Evolutionary conservation across 345 rosid genomes (phyloP).

Genomic region (Lepidium africanum): DNA sequence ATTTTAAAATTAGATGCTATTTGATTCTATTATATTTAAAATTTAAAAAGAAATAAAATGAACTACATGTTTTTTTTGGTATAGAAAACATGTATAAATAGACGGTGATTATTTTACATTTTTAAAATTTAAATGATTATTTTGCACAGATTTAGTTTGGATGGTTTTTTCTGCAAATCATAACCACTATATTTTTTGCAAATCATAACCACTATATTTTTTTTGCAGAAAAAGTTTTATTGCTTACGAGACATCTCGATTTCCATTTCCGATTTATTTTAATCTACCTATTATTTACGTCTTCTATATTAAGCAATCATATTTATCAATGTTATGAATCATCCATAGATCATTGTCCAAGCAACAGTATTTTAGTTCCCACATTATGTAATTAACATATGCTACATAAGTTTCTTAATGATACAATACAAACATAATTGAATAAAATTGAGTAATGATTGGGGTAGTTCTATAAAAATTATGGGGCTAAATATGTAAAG

Average conservation of each 20-base stretch:
- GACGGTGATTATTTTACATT: too few relatives aligned
- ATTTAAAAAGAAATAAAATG: too few relatives aligned
- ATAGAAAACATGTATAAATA: too few relatives aligned
- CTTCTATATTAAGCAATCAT: neutral
- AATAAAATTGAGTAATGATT: neutral
- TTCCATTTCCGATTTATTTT: neutral
- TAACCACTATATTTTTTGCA: too few relatives aligned
- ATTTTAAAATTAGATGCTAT: too few relatives aligned
- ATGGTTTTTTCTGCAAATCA: too few relatives aligned
- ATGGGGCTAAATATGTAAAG: conserved; percentile 5
- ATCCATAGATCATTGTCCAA: conserved; percentile 1
- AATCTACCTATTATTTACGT: neutral
- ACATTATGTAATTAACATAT: neutral
- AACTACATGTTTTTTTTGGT: too few relatives aligned
- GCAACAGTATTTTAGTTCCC: neutral
- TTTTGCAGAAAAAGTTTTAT: neutral
- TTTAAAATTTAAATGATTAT: too few relatives aligned
- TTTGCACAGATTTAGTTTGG: too few relatives aligned
- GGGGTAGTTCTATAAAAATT: neutral
- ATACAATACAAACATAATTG: neutral
- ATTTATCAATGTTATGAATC: neutral
- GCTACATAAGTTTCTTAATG: neutral
- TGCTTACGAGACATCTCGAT: conserved; percentile 5
- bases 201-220: too few relatives aligned
- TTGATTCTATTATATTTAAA: too few relatives aligned